Evolutionary conservation across 352 stramenopile genomes (phyloP).

Genomic region (Pythium dissotocum): DNA sequence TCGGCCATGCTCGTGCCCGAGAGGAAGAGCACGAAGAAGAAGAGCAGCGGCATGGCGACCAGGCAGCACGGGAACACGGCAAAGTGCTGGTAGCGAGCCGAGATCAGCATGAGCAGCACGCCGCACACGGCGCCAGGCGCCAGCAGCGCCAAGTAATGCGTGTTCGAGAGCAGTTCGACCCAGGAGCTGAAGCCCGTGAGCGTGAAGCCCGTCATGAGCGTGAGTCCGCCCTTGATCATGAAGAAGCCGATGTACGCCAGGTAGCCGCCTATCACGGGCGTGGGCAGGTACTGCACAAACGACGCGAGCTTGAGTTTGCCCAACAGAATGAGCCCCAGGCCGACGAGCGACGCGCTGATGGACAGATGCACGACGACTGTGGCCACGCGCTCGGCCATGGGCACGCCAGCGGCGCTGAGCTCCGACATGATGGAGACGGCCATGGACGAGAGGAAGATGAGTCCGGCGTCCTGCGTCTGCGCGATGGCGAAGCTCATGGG

Average conservation of each 20-base stretch:
- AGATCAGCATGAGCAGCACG: conserved; percentile 68
- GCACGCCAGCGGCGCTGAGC: conserved; percentile 52
- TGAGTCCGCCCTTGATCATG: conserved; percentile 90
- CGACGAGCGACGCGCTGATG: conserved; percentile 88
- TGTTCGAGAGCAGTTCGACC: conserved; percentile 49
- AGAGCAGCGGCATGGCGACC: conserved; percentile 54
- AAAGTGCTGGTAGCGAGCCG: conserved; percentile 67
- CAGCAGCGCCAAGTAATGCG: conserved; percentile 68
- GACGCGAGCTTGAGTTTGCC: conserved; percentile 89
- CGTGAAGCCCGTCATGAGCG: conserved; percentile 77
- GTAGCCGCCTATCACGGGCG: conserved; percentile 94
- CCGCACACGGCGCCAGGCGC: conserved; percentile 74
- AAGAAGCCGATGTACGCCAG: conserved; percentile 97
- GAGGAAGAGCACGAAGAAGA: conserved; percentile 86
- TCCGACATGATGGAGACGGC: conserved; percentile 86
- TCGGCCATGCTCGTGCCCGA: conserved; percentile 80
- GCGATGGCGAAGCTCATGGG: conserved; percentile 95
- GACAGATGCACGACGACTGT: conserved; percentile 94
- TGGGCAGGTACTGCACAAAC: conserved; percentile 95
- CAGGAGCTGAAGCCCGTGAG: conserved; percentile 77
- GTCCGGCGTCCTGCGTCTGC: conserved; percentile 93
- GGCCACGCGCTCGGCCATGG: conserved; percentile 67
- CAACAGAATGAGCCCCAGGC: conserved; percentile 90
- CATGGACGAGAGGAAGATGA: conserved; percentile 97
- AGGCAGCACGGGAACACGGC: conserved; percentile 63